Evolutionary conservation across 2,329 filamentous ascomycete genomes (phyloP), one percentile per base, ranked within the genome.

Genomic region (Diaporthe humulicola): DNA sequence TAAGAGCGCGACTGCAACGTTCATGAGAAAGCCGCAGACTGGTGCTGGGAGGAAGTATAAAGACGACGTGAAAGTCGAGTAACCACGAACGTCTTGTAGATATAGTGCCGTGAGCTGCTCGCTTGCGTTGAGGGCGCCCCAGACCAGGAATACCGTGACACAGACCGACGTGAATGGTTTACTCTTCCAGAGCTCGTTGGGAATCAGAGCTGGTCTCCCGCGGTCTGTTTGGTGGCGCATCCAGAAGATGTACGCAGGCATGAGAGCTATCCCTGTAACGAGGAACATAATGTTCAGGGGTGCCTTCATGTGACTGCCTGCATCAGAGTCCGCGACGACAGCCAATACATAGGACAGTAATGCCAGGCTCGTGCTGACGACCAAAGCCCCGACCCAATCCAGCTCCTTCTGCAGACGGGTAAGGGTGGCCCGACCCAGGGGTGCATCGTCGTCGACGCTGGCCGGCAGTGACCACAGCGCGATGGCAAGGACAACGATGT

Each of bases 171-270:
- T 88, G 76, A 92, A 93, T 2, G 87, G 82, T 0, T 81, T 79
- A 36, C 90, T 91, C 6, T 82, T 85, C 91, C 90, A 92, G 0
- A 93, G 80, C 0, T 85, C 86, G 77, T 92, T 92, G 0, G 91
- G 90, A 4, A 93, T 90, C 4, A 93, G 79, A 0, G 90, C 90
- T 12, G 90, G 88, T 10, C 84, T 84, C 2, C 84, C 83, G 0
- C 82, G 79, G 8, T 81, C 84, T 48, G 87, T 87, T 70, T 90
- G 90, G 2, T 83, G 83, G 4, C 84, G 81, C 73, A 90, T 87
- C 90, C 90, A 92, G 28, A 86, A 79, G 1, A 88, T 84, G 75
- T 92, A 93, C 0, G 81, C 79, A 0, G 85, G 86, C 0, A 91
- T 79, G 2, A 88, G 76, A 0, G 83, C 76, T 1, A 88, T 74